Base-by-base conservation (phyloP, 495 filamentous ascomycete genomes). In the Penicillium pulvis region DNA sequence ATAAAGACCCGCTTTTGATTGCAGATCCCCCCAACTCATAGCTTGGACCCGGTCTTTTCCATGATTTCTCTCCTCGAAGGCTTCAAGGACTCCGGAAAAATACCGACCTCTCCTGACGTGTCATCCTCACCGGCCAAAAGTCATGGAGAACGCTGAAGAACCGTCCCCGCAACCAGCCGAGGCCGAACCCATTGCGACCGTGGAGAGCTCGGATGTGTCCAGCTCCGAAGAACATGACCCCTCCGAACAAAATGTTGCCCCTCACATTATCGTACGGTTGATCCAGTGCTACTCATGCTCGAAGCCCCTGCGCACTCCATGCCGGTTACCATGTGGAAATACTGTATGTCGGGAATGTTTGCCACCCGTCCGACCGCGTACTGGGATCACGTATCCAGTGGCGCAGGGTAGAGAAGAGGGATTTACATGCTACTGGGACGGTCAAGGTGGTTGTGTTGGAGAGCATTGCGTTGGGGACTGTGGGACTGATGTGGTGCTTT, bases 291-390 rank as follows among this genome's bases (percentile, higher is more conserved):
- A 80, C 20, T 73, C 81, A 60, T 97, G 93, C 69, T 90, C 88
- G 11, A 75, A 73, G 14, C 90, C 88, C 3, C 75, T 93, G 3
- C 79, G 72, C 30, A 76, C 80, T 0, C 91, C 93, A 12, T 76
- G 90, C 44, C 90, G 90, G 4, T 75, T 97, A 17, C 92, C 92
- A 3, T 97, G 93, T 67, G 92, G 93, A 4, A 84, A 89, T 67
- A 83, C 87, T 7, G 62, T 96, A 6, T 97, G 93, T 73, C 84
- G 82, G 57, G 67, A 66, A 17, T 97, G 93, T 72, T 74, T 96
- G 2, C 92, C 93, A 7, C 69, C 80, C 31, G 64, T 83, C 6
- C 82, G 85, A 60, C 63, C 71, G 20, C 81, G 91, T 26, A 75
- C 75, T 56, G 83, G 89, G 57, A 87, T 95, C 44, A 85, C 90